phyloP scores from a whole-genome alignment of 305 asterid genomes.

The Fraxinus latifolia region DNA sequence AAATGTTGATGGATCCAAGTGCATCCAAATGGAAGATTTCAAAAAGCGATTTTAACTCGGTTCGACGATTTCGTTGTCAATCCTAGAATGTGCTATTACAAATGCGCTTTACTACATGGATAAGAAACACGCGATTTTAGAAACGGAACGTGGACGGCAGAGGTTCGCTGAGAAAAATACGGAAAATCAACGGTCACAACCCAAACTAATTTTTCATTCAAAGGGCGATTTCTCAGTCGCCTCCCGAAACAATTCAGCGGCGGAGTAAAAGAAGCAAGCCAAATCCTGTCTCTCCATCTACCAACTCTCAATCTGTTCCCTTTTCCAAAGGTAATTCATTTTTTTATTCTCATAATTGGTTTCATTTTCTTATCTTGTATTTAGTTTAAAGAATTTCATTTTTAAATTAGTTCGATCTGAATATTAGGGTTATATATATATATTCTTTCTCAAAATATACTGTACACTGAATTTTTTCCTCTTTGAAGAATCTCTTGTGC shows the following conservation, averaged over 20 bases:
- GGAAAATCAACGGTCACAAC: conserved; percentile 46
- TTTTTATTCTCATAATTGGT: conserved; percentile 3
- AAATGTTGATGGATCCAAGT: too few species aligned
- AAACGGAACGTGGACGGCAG: conserved; percentile 29
- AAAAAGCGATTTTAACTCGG: too few species aligned
- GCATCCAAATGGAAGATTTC: too few species aligned
- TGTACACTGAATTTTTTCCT: background rate
- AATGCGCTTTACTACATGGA: too few species aligned
- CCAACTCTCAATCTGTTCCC: conserved; percentile 13
- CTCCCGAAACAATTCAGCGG: conserved; percentile 4
- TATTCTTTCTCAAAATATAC: background rate
- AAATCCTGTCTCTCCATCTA: conserved; percentile 20
- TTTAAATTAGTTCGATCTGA: conserved; percentile 20
- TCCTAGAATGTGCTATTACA: too few species aligned
- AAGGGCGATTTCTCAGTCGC: conserved; percentile 33
- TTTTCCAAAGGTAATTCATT: conserved; percentile 31
- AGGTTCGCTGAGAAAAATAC: conserved; percentile 29
- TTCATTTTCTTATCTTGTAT: background rate
- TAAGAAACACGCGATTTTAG: too few species aligned
- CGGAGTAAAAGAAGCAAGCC: conserved; percentile 1
- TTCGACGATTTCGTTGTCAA: too few species aligned
- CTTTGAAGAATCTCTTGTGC: background rate
- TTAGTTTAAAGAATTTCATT: background rate
- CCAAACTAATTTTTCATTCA: conserved; percentile 20
- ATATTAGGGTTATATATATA: conserved; percentile 32